Base-by-base conservation (phyloP, 345 rosid genomes). In the Acer negundo region DNA sequence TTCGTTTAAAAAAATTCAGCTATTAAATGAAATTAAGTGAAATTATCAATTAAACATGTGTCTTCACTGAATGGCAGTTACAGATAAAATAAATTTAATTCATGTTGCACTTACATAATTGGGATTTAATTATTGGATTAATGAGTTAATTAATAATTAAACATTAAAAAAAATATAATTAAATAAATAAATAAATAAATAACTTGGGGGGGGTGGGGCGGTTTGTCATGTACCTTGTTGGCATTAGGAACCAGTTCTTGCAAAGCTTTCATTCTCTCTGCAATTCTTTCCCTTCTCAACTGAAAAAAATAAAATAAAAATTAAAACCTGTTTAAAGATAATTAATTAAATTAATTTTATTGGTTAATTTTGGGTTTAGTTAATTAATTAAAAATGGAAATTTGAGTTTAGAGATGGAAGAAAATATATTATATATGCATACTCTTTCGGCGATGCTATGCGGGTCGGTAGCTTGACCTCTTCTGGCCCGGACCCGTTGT, bases 401-500 rank as follows among this genome's bases (percentile, higher is more conserved):
- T 46, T 46, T 46, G 12, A 46, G 49, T 10, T 46, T 10, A 10
- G 49, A 46, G 10, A 59, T 56, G 17, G 22, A n/a, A 15, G 11
- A 16, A 15, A 56, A n/a, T 56, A 56, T 12, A 15, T 12, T 0
- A 20, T 56, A 56, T n/a, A 19, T 59, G 26, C 63, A 59, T 89
- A 96, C 99, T 69, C 99, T 78, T 80, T 96, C 99, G 66, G 99
- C 99, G 24, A 96, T 94, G 79, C 99, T 96, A 70, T 96, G 99
- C 40, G 99, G 99, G 75, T 94, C 99, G 24, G 99, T 96, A 38
- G 99, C 99, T 87, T 96, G 99, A 70, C 99, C 99, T 84, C 99
- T 88, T 76, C 98, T 80, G 23, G 99, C 99, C 80, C 99, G 83
- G n/a, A 91, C 91, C 72, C 95, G 86, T 59, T 90, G 98, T 83